Evolutionary conservation across 2,329 filamentous ascomycete species (phyloP), one percentile per base, ranked within the genome.

Genomic region (Setomelanomma holmii): DNA sequence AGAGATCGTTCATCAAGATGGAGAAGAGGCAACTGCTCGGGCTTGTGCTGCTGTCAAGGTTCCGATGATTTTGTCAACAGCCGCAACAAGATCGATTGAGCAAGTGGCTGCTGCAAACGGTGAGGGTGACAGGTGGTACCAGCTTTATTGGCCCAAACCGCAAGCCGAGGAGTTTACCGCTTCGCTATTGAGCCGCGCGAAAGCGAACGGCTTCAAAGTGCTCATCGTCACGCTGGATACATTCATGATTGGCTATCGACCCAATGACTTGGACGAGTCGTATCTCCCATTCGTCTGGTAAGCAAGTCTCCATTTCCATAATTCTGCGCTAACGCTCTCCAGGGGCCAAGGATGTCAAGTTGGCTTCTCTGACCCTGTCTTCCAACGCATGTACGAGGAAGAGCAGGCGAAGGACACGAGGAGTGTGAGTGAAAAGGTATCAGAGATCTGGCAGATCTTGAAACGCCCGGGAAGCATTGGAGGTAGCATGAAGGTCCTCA

Each of bases 221-320:
- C 78, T 91, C 0, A 83, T 91, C 5, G 86, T 92, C 1, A 92
- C 89, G 0, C 78, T 91, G 0, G 89, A 92, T 70, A 91, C 88
- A 0, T 89, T 85, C 73, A 81, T 81, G 11, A 78, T 91, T 30
- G 83, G 82, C 0, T 92, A 88, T 88, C 79, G 89, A 33, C 88
- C 88, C 0, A 79, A 78, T 0, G 88, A 91, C 64, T 79, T 91
- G 4, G 87, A 90, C 57, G 79, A 80, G 12, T 83, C 78, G 0
- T 88, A 84, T 61, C 63, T 85, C 0, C 83, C 86, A 0, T 89
- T 89, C 57, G 73, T 86, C 22, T 79, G 27, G 27, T 30, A 30
- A 6, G 5, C 5, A 8, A 4, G 2, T 6, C 3, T 30, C 14
- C 27, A 10, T 10, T 30, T 30, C 5, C 27, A 2, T 30, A 14